Conservation (phyloP, 805 yeast genomes). For the Ogataea henricii region DNA sequence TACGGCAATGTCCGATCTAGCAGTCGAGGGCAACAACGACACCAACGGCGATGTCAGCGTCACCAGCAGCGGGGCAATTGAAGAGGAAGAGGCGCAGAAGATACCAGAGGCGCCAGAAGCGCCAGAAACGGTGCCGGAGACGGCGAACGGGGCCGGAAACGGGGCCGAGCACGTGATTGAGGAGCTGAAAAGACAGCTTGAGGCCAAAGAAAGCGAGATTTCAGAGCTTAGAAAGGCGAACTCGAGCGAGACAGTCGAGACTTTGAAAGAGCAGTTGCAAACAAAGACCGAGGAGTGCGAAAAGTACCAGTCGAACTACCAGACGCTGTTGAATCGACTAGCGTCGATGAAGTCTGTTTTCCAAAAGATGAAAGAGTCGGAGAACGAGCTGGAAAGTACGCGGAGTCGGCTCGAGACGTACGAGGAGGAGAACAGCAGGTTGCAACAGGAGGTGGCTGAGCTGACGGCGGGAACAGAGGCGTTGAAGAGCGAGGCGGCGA, state of each 20-base stretch:
- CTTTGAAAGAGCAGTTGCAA: slow-evolving; percentile 34
- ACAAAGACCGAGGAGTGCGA: slow-evolving; percentile 53
- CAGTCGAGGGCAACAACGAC: slow-evolving; percentile 1
- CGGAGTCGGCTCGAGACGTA: slow-evolving; percentile 48
- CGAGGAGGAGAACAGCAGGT: slow-evolving; percentile 36
- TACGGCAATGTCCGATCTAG: neutral
- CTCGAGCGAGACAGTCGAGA: slow-evolving; percentile 7
- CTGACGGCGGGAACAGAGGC: slow-evolving; percentile 21
- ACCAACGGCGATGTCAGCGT: neutral
- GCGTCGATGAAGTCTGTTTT: slow-evolving; percentile 76
- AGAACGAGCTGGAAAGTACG: slow-evolving; percentile 57
- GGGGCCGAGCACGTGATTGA: neutral
- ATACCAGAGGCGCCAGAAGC: neutral
- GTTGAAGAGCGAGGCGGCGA: slow-evolving; percentile 37
- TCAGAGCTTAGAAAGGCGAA: neutral
- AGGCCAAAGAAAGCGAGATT: slow-evolving; percentile 4
- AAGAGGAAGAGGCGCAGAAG: neutral
- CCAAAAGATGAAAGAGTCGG: slow-evolving; percentile 70
- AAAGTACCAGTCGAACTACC: slow-evolving; percentile 59
- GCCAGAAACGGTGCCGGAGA: neutral
- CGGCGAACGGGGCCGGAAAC: neutral
- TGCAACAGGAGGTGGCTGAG: slow-evolving; percentile 37
- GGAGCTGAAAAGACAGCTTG: slow-evolving; percentile 1
- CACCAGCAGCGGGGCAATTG: neutral
- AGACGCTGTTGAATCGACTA: slow-evolving; percentile 59